These are phyloP conservation scores for Piloderma croceum DNA, from an alignment of 768 basidiomycete genomes.

Conservation along the genomic window DNA sequence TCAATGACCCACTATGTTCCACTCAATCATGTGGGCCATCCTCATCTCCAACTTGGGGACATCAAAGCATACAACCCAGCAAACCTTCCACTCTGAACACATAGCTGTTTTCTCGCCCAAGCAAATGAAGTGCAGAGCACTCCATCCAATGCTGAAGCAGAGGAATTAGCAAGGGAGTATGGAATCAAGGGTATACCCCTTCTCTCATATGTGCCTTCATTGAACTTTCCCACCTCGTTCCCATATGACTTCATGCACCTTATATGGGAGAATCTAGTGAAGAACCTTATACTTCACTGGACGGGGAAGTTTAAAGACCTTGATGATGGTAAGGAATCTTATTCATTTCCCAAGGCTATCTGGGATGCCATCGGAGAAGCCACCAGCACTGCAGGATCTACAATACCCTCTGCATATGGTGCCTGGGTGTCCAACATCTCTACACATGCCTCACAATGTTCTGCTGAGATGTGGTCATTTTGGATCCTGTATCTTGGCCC, in stretches of 20 bases:
- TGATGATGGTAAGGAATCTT: background rate
- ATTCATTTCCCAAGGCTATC: background rate
- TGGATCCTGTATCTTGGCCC: no score
- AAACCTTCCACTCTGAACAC: conserved; percentile 30
- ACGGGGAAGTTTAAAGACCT: conserved; percentile 1
- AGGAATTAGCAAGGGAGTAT: background rate
- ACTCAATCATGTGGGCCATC: conserved; percentile 16
- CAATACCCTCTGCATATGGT: conserved; percentile 26
- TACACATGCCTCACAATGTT: no score
- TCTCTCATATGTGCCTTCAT: conserved; percentile 6
- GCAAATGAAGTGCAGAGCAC: conserved; percentile 20
- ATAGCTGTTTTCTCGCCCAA: conserved; percentile 23
- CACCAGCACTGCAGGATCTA: conserved; percentile 3
- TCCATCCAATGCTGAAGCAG: conserved; percentile 10
- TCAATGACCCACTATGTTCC: conserved; percentile 25
- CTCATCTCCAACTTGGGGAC: conserved; percentile 4
- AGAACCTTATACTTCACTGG: background rate
- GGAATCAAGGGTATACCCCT: conserved; percentile 8
- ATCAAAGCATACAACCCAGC: conserved; percentile 19
- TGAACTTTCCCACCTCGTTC: conserved; percentile 4
- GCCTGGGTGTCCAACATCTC: conserved; percentile 22
- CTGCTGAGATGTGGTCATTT: no score
- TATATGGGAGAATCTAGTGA: conserved; percentile 7
- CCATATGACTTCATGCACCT: conserved; percentile 18
- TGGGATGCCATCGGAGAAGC: no score